Base-by-base conservation (phyloP, 805 yeast genomes). In the Diddensiella santjacobensis region DNA sequence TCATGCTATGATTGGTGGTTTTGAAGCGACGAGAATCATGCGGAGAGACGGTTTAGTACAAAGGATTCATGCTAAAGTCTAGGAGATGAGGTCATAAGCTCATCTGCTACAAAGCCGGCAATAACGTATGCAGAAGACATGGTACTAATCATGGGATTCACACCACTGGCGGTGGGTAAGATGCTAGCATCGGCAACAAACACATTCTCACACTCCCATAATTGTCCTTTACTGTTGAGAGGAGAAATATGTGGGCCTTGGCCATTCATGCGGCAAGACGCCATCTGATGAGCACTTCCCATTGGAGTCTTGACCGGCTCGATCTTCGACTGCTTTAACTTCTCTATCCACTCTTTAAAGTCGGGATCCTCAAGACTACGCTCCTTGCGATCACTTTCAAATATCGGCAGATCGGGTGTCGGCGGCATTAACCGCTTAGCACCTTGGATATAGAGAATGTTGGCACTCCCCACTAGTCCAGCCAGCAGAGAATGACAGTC, bases 261-360 rank as follows among this genome's bases (percentile, higher is more conserved):
- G 31, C 31, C 37, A 47, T 53, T 46, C 70, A 76, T 74, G 44
- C 80, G 67, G 60, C 79, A 74, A 4, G 73, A 56, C 39, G 73
- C 66, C 80, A 76, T 75, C 58, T 76, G 81, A 60, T 76, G 80
- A 13, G 81, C 81, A 1, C 72, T 65, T 6, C 79, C 80, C 43
- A 70, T 53, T 3, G 65, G 64, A 15, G 56, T 57, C 13, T 59
- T 57, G 13, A 39, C 18, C 4, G 47, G 47, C 15, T 33, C 44
- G 39, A 59, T 52, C 31, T 19, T 30, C 10, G 33, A 38, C 3
- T 26, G 41, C 8, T 59, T 64, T 5, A 63, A 65, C 20, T 51
- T 47, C 11, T 33, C 36, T 23, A 42, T 22, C 71, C 71, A 67
- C 5, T 43, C 46, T 40, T 57, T 58, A 50, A 67, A 78, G 50